Conservation (phyloP, 257 asterid genomes). For the Solanum phureja region DNA sequence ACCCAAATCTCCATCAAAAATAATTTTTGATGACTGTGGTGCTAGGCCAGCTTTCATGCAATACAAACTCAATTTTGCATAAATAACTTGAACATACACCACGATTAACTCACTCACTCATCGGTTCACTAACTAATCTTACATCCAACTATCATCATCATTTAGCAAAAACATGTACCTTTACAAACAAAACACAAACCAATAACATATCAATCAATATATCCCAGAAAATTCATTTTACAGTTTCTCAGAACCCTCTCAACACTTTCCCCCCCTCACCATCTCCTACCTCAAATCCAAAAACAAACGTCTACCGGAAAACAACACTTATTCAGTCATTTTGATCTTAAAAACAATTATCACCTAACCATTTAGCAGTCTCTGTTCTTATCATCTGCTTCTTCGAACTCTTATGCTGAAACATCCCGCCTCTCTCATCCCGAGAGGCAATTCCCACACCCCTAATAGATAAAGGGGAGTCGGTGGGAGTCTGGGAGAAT, state of each 20-base stretch:
- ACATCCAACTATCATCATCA: not conserved
- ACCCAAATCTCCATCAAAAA: not conserved
- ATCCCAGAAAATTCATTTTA: not conserved
- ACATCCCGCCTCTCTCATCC: no score
- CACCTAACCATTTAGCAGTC: no score
- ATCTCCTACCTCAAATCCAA: not conserved
- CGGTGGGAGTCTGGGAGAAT: no score
- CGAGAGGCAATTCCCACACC: no score
- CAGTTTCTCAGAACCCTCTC: not conserved
- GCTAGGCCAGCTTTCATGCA: not conserved
- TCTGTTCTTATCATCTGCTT: no score
- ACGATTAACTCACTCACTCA: no score
- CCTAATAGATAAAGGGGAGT: no score
- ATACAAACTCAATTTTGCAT: not conserved
- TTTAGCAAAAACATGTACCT: not conserved
- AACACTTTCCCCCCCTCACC: not conserved
- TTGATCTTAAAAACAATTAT: not conserved
- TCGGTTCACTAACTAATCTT: not conserved
- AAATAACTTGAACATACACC: no score
- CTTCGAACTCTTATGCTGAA: no score
- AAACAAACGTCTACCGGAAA: not conserved
- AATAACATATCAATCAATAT: not conserved
- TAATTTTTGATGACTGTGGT: accelerated
- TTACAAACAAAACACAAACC: not conserved
- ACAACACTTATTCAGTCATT: not conserved